Percentiles rank a stretch among this genome's conserved stretches.
Evolutionary conservation across 2,329 filamentous ascomycete genomes (phyloP).

Genomic region (Penicillium sp.): DNA sequence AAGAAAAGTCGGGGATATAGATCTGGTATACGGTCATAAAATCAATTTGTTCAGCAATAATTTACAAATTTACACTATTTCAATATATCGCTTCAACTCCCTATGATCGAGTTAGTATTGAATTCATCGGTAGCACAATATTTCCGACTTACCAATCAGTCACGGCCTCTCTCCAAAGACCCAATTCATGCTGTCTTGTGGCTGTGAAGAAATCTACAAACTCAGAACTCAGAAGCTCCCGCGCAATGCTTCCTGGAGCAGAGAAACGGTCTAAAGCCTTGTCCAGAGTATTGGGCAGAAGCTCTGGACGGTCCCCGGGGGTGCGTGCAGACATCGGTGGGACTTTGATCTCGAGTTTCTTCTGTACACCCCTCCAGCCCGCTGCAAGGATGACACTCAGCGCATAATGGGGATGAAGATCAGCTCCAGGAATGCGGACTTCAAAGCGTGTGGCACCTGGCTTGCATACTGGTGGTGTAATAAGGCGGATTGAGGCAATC

Average conservation of each 20-base stretch:
- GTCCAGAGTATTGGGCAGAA: slow-evolving; percentile 74
- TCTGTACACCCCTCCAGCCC: slow-evolving; percentile 88
- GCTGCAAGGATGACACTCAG: slow-evolving; percentile 82
- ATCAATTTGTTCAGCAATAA: background rate
- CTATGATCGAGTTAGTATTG: slow-evolving; percentile 39
- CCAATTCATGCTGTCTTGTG: slow-evolving; percentile 85
- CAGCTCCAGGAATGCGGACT: slow-evolving; percentile 57
- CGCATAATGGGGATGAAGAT: slow-evolving; percentile 83
- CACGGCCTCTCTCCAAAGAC: slow-evolving; percentile 88
- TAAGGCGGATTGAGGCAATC: slow-evolving; percentile 82
- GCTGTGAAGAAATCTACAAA: slow-evolving; percentile 95
- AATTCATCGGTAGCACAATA: background rate
- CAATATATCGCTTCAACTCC: slow-evolving; percentile 74
- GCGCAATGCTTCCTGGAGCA: slow-evolving; percentile 73
- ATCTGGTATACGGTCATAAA: background rate
- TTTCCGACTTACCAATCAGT: slow-evolving; percentile 76
- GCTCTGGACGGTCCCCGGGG: slow-evolving; percentile 53
- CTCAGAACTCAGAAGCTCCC: slow-evolving; percentile 84
- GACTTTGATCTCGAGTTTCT: slow-evolving; percentile 78
- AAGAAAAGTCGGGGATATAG: background rate
- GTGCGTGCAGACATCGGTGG: slow-evolving; percentile 74
- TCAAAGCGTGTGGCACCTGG: slow-evolving; percentile 49
- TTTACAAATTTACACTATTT: slow-evolving; percentile 56
- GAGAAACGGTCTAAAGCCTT: slow-evolving; percentile 79
- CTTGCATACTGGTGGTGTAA: slow-evolving; percentile 82